Evolutionary conservation across 495 filamentous ascomycete species (phyloP).

Genomic region (Lichina pygmaea): DNA sequence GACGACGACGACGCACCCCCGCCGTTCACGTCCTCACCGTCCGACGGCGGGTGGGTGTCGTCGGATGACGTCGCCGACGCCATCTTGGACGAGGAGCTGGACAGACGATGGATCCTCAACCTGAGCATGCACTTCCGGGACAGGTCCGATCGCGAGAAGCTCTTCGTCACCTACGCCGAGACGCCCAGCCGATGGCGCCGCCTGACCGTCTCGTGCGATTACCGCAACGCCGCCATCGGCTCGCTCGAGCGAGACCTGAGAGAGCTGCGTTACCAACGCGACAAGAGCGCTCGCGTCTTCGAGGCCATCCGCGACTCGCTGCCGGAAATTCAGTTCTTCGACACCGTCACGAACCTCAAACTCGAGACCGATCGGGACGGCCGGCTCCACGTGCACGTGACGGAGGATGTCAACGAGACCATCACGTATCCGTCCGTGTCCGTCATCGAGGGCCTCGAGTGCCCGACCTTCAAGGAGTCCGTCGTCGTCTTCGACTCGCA

Average conservation of each 20-base stretch:
- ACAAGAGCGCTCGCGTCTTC: constrained; percentile 88
- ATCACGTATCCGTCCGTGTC: constrained; percentile 61
- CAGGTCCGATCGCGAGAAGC: constrained; percentile 83
- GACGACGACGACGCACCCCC: background rate
- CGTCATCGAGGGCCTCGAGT: constrained; percentile 48
- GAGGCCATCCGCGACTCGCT: constrained; percentile 86
- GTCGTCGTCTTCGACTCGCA: constrained; percentile 70
- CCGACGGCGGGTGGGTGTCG: background rate
- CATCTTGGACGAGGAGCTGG: constrained; percentile 47
- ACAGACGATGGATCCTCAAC: constrained; percentile 83
- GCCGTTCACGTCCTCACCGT: background rate
- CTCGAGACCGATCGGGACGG: constrained; percentile 61
- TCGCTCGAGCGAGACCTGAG: constrained; percentile 71
- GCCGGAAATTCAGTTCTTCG: constrained; percentile 76
- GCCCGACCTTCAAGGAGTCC: constrained; percentile 38
- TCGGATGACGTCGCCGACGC: background rate
- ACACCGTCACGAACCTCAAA: constrained; percentile 89
- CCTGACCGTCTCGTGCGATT: constrained; percentile 84
- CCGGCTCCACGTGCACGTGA: constrained; percentile 84
- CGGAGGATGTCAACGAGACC: constrained; percentile 92
- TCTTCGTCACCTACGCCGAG: constrained; percentile 88
- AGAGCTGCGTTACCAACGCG: constrained; percentile 56
- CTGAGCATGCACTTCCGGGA: constrained; percentile 97
- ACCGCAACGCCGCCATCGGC: constrained; percentile 50
- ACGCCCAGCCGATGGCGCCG: constrained; percentile 53